These are phyloP conservation scores for Collybiopsis luxurians DNA, from an alignment of 768 basidiomycete species.

Conservation along the genomic window DNA sequence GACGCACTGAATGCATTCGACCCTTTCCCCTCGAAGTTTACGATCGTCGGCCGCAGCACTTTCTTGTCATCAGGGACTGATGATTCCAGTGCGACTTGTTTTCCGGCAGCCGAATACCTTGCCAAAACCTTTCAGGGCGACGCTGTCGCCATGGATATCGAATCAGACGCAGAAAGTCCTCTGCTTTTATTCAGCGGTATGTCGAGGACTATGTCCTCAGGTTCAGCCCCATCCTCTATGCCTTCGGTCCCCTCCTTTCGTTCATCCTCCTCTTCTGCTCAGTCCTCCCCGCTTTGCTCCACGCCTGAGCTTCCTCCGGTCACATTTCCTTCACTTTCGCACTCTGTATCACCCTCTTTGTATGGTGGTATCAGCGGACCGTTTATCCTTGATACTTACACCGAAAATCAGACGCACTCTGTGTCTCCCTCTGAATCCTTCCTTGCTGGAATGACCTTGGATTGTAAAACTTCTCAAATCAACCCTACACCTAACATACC, in stretches of 20 bases:
- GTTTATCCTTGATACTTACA: background rate
- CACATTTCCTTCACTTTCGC: background rate
- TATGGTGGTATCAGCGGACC: background rate
- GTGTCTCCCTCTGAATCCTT: no score
- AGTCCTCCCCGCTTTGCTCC: background rate
- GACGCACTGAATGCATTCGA: background rate
- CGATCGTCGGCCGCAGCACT: slow-evolving; percentile 3
- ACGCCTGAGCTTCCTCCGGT: background rate
- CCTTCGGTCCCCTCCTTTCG: background rate
- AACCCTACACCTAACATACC: no score
- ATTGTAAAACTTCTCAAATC: no score
- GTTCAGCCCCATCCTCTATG: background rate
- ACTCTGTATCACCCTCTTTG: background rate
- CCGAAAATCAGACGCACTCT: background rate
- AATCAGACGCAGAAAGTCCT: background rate
- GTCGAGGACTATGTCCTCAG: background rate
- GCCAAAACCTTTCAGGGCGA: background rate
- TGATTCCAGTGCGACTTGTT: background rate
- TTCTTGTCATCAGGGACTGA: no score
- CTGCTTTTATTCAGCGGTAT: background rate
- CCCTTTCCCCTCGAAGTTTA: background rate
- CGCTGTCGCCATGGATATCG: background rate
- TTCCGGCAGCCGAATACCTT: background rate
- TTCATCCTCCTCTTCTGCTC: slow-evolving; percentile 1
- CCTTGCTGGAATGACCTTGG: no score